Percentiles rank a stretch among this genome's conserved stretches.
phyloP scores from a whole-genome alignment of 306 rosid genomes.

The Acmispon strigosus region DNA sequence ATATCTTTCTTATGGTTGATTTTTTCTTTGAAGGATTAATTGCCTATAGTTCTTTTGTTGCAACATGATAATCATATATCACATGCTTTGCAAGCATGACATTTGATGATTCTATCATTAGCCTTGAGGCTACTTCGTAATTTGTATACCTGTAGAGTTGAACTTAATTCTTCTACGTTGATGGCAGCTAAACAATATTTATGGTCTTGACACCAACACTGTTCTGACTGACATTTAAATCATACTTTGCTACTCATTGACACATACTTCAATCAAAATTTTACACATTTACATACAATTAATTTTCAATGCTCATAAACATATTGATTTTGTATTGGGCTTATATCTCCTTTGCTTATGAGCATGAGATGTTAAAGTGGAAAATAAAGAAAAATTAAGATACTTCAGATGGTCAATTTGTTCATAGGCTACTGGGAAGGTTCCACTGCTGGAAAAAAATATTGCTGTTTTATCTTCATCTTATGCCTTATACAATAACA shows the following conservation, averaged over 20 bases:
- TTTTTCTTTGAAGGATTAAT: neutral
- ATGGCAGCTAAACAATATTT: neutral
- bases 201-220: neutral
- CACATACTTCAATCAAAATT: neutral
- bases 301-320: neutral
- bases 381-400: neutral
- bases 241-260: no score
- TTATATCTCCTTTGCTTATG: neutral
- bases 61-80: neutral
- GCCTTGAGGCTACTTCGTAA: neutral
- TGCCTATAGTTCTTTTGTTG: neutral
- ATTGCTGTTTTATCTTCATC: neutral
- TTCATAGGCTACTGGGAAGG: neutral
- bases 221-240: neutral
- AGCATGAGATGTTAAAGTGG: neutral
- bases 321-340: neutral
- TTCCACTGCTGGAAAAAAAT: no score
- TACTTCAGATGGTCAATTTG: neutral
- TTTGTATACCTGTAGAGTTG: neutral
- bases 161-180: neutral
- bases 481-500: neutral
- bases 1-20: conserved; percentile 8
- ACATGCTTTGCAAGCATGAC: conserved; percentile 10
- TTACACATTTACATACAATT: neutral
- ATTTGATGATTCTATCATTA: conserved; percentile 9